Evolutionary conservation across 805 yeast genomes (phyloP), one percentile per base, ranked within the genome.

Genomic region (Metschnikowia aberdeeniae): DNA sequence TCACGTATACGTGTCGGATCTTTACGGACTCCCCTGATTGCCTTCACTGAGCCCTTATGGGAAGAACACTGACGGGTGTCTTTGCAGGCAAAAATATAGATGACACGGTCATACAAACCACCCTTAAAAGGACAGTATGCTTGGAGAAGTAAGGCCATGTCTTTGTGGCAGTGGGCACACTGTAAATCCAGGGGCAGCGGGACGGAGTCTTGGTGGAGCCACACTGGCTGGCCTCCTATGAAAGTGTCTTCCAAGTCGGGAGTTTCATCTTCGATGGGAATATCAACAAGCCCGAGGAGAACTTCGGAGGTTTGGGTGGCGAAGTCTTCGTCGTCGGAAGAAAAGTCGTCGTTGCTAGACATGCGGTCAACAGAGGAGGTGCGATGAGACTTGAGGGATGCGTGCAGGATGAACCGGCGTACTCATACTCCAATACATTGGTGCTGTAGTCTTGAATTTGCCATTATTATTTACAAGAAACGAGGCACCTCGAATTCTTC

Each of bases 41-140:
- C 89, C 53, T 85, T 78, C 2, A 89, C 70, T 1, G 86, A 71
- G 5, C 96, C 96, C 3, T 76, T 71, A 53, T 78, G 77, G 50
- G 87, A 73, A 36, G 84, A 75, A 62, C 99, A 93, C 41, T 46
- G 52, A 4, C 47, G 55, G 0, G 64, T 54, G 19, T 78, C 68
- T 36, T 78, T 76, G 64, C 99, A 93, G 1, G 82, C 80, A 60
- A 92, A 86, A 0, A 93, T 74, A 58, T 92, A 93, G 13, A 93
- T 64, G 3, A 81, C 81, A 48, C 99, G 77, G 56, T 88, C 96
- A 59, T 90, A 89, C 34, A 80, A 70, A 9, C 82, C 73, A 30
- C 76, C 76, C 29, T 82, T 87, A 34, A 90, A 63, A 1, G 95
- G 95, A 0, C 96, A 84, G 63, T 76, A 84, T 1, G 92, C 84